Evolutionary conservation across 73 alveolate genomes (phyloP).

Genomic region (Symbiodinium pilosum): DNA sequence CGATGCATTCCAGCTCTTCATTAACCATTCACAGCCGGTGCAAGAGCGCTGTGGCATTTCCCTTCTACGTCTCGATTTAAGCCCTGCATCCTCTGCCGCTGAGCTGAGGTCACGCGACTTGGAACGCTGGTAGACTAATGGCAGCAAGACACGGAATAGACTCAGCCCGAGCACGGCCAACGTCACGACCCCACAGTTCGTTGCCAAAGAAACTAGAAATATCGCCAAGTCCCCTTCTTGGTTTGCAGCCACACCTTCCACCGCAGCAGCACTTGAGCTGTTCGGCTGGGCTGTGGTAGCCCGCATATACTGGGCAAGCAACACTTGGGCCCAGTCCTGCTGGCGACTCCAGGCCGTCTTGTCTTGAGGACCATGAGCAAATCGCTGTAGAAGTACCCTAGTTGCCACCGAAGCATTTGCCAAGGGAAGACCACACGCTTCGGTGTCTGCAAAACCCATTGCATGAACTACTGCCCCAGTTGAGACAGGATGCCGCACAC

Average conservation of each 20-base stretch:
- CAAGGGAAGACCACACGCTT: background rate
- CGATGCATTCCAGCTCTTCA: background rate
- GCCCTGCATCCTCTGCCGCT: background rate
- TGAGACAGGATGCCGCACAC: no score
- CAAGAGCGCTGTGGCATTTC: background rate
- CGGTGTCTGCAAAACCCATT: background rate
- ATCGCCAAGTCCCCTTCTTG: constrained; percentile 61
- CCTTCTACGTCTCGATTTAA: no score
- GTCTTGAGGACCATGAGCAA: background rate
- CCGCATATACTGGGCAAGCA: background rate
- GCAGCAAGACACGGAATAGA: constrained; percentile 25
- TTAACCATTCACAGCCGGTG: background rate
- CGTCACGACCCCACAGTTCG: constrained; percentile 28
- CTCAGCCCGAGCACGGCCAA: constrained; percentile 14
- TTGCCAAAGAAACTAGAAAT: constrained; percentile 33
- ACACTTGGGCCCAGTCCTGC: background rate
- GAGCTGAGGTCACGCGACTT: background rate
- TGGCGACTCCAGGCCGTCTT: background rate
- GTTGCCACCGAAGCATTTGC: background rate
- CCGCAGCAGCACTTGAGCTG: constrained; percentile 23
- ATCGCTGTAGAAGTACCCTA: background rate
- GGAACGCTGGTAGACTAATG: background rate
- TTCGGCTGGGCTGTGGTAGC: background rate
- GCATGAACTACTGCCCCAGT: background rate
- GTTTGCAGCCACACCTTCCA: constrained; percentile 46